phyloP scores from a whole-genome alignment of 2,329 filamentous ascomycete species.

The Fusarium goolgardi region DNA sequence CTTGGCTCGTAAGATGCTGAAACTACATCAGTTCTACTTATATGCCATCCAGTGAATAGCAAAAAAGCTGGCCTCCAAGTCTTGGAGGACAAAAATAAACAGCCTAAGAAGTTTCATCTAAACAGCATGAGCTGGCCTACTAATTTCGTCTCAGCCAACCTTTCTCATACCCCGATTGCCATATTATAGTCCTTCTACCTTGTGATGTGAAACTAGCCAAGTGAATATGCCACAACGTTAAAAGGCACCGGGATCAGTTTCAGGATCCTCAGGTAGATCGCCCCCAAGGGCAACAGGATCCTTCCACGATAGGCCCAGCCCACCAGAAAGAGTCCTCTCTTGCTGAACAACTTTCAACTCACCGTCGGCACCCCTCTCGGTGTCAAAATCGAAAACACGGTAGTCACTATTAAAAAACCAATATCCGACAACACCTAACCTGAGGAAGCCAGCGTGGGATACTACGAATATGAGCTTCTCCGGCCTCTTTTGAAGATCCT shows the following conservation, averaged over 20 bases:
- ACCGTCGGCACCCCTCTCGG: constrained; percentile 40
- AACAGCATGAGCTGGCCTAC: no score
- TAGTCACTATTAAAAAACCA: constrained; percentile 73
- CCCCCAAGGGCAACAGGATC: constrained; percentile 54
- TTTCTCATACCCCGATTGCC: no score
- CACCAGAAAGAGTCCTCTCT: constrained; percentile 53
- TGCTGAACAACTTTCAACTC: constrained; percentile 59
- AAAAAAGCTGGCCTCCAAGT: no score
- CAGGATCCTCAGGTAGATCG: constrained; percentile 51
- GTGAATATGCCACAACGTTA: background rate
- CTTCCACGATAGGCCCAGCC: constrained; percentile 52
- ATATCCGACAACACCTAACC: constrained; percentile 65
- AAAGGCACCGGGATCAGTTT: constrained; percentile 4
- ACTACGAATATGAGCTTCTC: constrained; percentile 74
- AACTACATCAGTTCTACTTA: background rate
- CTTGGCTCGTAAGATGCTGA: constrained; percentile 11
- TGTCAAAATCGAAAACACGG: constrained; percentile 68
- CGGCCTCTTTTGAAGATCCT: constrained; percentile 61
- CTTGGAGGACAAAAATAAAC: no score
- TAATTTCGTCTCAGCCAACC: no score
- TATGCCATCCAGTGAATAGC: background rate
- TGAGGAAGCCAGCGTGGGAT: constrained; percentile 72
- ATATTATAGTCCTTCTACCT: background rate
- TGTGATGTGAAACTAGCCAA: background rate
- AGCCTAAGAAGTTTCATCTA: no score